Evolutionary conservation across 2,329 filamentous ascomycete species (phyloP), one percentile per base, ranked within the genome.

Genomic region (Verticillium klebahnii): DNA sequence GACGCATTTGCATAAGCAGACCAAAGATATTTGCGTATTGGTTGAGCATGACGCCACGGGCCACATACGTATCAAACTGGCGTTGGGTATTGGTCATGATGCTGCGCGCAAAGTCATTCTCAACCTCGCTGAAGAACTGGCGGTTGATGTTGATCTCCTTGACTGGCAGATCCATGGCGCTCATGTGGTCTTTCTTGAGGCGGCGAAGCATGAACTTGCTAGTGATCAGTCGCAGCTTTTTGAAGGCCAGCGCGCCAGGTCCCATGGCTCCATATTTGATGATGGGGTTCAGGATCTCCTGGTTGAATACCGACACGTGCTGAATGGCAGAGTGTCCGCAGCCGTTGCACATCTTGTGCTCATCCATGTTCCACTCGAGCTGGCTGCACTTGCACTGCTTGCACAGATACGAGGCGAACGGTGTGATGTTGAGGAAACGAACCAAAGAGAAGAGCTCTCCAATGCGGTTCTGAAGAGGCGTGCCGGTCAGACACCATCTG

Each of bases 11-110:
- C 92, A 98, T 98, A 71, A 99, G 97, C 61, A 99, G 84, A 71
- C 93, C 94, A 70, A 99, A 99, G 67, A 99, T 98, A 74, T 99
- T 99, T 78, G 95, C 95, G 69, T 98, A 98, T 73, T 97, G 97
- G 81, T 98, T 93, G 64, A 99, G 84, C 75, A 99, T 87, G 23
- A 98, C 94, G 78, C 93, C 93, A 66, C 93, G 91, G 19, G 92
- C 90, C 40, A 98, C 95, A 67, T 98, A 99, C 0, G 93, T 98
- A 71, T 98, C 92, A 67, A 98, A 99, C 69, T 93, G 89, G 64
- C 95, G 89, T 62, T 89, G 86, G 8, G 91, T 90, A 71, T 91
- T 96, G 17, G 88, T 92, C 92, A 98, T 99, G 80, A 99, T 96
- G 69, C 92, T 97, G 61, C 87, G 87, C 37, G 94, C 96, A 73